phyloP scores from a whole-genome alignment of 2,329 filamentous ascomycete genomes.

The Elsinoe fawcettii region DNA sequence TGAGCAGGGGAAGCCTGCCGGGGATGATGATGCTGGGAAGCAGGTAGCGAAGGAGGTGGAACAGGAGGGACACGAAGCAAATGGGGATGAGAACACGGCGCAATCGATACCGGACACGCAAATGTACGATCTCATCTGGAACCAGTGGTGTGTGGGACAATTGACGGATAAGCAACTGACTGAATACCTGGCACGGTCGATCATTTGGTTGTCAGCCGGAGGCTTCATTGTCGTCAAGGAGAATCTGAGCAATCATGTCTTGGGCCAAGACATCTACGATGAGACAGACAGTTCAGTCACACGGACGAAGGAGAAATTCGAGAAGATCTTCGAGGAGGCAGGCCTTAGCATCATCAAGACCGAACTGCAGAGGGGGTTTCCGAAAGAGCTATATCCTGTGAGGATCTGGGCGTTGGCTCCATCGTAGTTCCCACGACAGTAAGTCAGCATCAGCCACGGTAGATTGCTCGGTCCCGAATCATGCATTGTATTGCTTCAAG shows the following conservation, averaged over 20 bases:
- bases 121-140: conserved; percentile 76
- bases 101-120: conserved; percentile 18
- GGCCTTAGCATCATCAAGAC: conserved; percentile 60
- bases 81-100: neutral
- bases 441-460: neutral
- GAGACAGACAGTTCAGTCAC: conserved; percentile 70
- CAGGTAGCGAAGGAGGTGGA: neutral
- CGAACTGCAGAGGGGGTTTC: conserved; percentile 67
- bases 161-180: conserved; percentile 67
- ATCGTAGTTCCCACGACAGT: too few relatives aligned
- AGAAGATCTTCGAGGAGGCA: conserved; percentile 59
- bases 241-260: conserved; percentile 55
- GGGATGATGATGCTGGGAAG: neutral
- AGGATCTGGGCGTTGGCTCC: conserved; percentile 69
- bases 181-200: conserved; percentile 57
- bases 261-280: conserved; percentile 62
- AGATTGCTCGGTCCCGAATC: too few relatives aligned
- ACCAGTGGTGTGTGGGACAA: conserved; percentile 84
- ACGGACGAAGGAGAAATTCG: conserved; percentile 65
- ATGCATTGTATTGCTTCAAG: too few relatives aligned
- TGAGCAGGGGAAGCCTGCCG: conserved; percentile 14
- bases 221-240: conserved; percentile 70
- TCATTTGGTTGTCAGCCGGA: conserved; percentile 37
- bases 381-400: conserved; percentile 62
- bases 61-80: neutral